These are phyloP conservation scores for Aspergillus persii DNA, from an alignment of 2,329 filamentous ascomycete genomes.

Conservation along the genomic window DNA sequence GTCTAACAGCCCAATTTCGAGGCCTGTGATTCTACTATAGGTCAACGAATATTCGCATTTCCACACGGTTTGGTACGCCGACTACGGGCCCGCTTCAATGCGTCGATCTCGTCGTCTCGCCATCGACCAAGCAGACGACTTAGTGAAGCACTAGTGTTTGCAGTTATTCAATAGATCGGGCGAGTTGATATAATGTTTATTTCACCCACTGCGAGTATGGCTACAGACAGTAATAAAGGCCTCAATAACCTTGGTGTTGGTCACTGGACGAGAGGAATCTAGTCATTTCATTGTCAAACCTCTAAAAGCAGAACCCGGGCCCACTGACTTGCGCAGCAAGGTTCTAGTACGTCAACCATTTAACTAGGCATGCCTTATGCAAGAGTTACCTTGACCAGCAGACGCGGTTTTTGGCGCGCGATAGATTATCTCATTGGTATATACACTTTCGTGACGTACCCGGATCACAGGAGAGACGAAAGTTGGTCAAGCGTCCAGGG, in stretches of 20 bases:
- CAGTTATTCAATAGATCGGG: neutral
- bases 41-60: neutral
- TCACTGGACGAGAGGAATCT: too few species aligned
- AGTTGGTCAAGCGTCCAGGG: too few species aligned
- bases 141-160: neutral
- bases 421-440: too few species aligned
- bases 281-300: too few species aligned
- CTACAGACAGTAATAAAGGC: neutral
- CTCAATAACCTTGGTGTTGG: too few species aligned
- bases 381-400: neutral
- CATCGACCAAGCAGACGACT: neutral
- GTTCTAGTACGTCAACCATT: too few species aligned
- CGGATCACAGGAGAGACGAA: too few species aligned
- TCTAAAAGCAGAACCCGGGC: too few species aligned
- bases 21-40: neutral
- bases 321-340: too few species aligned
- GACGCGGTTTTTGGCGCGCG: constrained; percentile 1
- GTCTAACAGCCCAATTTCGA: neutral
- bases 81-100: neutral
- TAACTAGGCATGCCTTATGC: too few species aligned
- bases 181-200: neutral
- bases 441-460: too few species aligned
- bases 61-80: neutral
- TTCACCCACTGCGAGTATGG: neutral
- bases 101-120: neutral